Evolutionary conservation across 2,329 filamentous ascomycete genomes (phyloP), one percentile per base, ranked within the genome.

Genomic region (Trichoderma breve): DNA sequence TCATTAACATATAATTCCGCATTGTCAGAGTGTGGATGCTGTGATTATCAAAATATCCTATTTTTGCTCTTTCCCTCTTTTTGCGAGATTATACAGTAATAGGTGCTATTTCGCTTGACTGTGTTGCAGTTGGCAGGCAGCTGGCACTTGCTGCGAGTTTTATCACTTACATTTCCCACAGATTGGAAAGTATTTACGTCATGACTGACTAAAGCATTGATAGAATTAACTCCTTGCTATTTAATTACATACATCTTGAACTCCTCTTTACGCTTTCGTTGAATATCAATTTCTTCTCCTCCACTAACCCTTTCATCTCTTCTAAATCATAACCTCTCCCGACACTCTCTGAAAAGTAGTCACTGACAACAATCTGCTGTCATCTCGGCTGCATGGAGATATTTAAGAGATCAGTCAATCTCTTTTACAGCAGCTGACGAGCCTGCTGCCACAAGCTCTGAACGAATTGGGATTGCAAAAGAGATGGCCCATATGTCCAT

Each of bases 401-500:
- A 3, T 6, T n/a, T 8, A 34, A 8, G 11, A 12, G 2, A 2
- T 14, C 11, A n/a, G 18, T 32, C n/a, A 21, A 30, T 0, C 6
- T 6, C 28, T 3, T 51, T 21, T 34, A 51, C 28, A 36, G 18
- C 21, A 69, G 2, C 36, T 68, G 65, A 11, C 36, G 36, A 34
- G 53, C 26, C 11, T 26, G n/a, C 26, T n/a, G 24, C 66, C 24
- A 34, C 65, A 34, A 34, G 26, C 4, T 12, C 26, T 47, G 28
- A 26, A 36, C 26, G 21, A 58, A 12, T 18, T 21, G 24, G 15
- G n/a, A 43, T 12, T 55, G 57, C 43, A 70, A 9, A 14, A 70
- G 18, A 79, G 18, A 7, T 39, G 63, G 47, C 26, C 73, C 64
- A 62, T 65, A 72, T 4, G 34, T 69, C 66, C 71, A 73, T 7